These are phyloP conservation scores for Phoma sp. DNA, from an alignment of 2,329 filamentous ascomycete genomes.

Conservation along the genomic window DNA sequence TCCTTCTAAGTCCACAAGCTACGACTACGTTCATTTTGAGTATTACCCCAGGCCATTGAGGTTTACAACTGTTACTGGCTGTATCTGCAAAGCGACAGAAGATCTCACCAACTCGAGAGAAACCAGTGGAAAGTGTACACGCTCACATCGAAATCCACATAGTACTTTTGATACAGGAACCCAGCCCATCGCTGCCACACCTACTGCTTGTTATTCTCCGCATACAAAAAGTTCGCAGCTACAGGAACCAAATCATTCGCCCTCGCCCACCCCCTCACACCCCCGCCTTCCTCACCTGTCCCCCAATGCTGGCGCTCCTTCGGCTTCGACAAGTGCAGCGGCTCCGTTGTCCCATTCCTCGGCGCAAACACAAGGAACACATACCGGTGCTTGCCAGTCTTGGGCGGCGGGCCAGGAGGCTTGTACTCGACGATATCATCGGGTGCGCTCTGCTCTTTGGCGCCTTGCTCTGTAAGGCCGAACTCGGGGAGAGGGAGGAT, in stretches of 20 bases:
- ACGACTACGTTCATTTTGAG: no score
- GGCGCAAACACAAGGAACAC: conserved; percentile 61
- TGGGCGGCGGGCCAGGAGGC: conserved; percentile 61
- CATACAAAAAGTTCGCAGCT: conserved; percentile 56
- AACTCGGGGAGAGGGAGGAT: conserved; percentile 39
- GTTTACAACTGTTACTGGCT: no score
- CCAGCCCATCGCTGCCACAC: not conserved
- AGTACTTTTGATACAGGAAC: no score
- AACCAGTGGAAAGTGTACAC: no score
- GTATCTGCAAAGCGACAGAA: no score
- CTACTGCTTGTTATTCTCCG: conserved; percentile 58
- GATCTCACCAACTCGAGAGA: no score
- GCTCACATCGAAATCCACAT: no score
- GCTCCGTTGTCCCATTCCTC: conserved; percentile 53
- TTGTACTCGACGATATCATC: conserved; percentile 59
- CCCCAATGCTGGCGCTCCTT: conserved; percentile 64
- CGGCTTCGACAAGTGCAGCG: conserved; percentile 55
- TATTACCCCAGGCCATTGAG: no score
- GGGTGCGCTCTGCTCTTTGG: conserved; percentile 19
- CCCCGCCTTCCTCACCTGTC: conserved; percentile 56
- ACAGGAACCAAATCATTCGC: conserved; percentile 58
- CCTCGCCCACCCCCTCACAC: conserved; percentile 60
- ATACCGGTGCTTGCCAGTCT: conserved; percentile 66
- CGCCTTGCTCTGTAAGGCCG: conserved; percentile 12
- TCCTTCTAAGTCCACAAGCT: no score